Evolutionary conservation across 768 basidiomycete species (phyloP).

Genomic region (Lentinula lateritia): DNA sequence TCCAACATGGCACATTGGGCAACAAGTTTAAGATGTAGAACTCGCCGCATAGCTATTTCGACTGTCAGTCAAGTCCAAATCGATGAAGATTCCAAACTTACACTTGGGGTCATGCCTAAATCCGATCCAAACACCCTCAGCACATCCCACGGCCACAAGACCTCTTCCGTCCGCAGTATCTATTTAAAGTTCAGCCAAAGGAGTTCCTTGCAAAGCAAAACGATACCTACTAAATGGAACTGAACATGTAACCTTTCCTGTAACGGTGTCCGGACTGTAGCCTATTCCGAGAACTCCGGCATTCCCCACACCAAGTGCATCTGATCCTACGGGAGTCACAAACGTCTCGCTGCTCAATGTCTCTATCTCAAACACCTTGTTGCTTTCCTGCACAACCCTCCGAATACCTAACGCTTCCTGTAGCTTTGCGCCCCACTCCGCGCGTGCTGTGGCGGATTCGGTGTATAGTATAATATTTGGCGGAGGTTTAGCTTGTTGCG

Average conservation of each 20-base stretch:
- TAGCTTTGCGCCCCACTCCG: constrained; percentile 86
- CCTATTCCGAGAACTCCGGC: constrained; percentile 33
- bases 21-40: constrained; percentile 67
- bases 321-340: constrained; percentile 62
- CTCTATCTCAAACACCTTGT: constrained; percentile 92
- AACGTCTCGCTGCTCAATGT: constrained; percentile 88
- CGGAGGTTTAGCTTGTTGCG: constrained; percentile 48
- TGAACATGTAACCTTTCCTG: constrained; percentile 89
- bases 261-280: constrained; percentile 74
- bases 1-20: constrained; percentile 66
- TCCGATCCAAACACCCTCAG: constrained; percentile 94
- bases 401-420: constrained; percentile 84
- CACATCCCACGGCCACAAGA: constrained; percentile 85
- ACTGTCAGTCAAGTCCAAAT: constrained; percentile 5
- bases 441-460: constrained; percentile 66
- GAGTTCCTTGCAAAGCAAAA: background rate
- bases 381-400: constrained; percentile 84
- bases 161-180: constrained; percentile 77
- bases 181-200: constrained; percentile 35
- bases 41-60: constrained; percentile 57
- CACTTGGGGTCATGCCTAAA: constrained; percentile 67
- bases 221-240: constrained; percentile 78
- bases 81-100: constrained; percentile 21
- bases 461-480: constrained; percentile 77
- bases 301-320: constrained; percentile 17